phyloP scores from a whole-genome alignment of 2,329 filamentous ascomycete genomes.

The Dothistroma septosporum region DNA sequence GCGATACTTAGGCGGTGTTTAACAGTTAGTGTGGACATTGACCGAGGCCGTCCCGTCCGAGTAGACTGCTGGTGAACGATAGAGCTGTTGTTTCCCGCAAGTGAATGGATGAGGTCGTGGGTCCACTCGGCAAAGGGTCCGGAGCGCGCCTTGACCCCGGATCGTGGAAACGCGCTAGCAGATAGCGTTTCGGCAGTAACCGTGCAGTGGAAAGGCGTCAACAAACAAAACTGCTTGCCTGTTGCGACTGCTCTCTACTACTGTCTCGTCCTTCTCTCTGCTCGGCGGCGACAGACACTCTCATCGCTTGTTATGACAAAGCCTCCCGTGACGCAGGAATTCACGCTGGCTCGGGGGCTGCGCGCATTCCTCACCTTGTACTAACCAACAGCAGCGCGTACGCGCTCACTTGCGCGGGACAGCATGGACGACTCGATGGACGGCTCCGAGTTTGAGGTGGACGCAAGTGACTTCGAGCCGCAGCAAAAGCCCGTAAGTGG shows the following conservation, averaged over 20 bases:
- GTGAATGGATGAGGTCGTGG: not conserved
- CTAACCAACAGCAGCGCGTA: slow-evolving; percentile 9
- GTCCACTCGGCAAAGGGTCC: not conserved
- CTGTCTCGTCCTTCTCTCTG: not conserved
- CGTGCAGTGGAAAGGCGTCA: not conserved
- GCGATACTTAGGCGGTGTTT: too few species aligned
- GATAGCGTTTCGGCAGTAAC: not conserved
- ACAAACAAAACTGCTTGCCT: not conserved
- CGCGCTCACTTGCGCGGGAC: slow-evolving; percentile 9
- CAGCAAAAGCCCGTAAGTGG: slow-evolving; percentile 28
- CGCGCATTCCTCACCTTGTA: not conserved
- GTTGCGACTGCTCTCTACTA: not conserved
- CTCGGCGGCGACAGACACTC: not conserved
- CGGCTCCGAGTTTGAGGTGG: slow-evolving; percentile 40
- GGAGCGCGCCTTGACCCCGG: not conserved
- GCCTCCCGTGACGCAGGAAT: not conserved
- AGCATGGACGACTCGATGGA: slow-evolving; percentile 44
- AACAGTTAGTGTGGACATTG: too few species aligned
- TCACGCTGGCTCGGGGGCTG: not conserved
- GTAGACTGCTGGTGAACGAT: not conserved
- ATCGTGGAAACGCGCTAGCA: not conserved
- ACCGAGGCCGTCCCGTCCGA: not conserved
- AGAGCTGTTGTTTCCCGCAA: not conserved
- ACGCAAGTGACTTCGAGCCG: slow-evolving; percentile 42
- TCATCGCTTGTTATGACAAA: not conserved